phyloP scores from a whole-genome alignment of 2,329 filamentous ascomycete species.

The Fusarium falciforme region DNA sequence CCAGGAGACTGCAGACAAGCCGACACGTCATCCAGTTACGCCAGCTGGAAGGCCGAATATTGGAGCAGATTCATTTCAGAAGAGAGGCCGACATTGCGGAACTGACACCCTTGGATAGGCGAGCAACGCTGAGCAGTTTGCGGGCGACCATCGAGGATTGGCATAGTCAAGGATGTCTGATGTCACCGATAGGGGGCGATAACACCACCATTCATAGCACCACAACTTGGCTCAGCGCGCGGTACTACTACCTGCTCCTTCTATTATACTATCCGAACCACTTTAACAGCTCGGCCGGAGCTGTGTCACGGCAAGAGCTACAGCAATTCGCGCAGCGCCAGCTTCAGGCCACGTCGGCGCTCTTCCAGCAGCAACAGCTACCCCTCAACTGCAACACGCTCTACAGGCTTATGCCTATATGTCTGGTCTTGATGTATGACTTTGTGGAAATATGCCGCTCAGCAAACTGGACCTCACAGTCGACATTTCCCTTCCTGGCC shows the following conservation, averaged over 20 bases:
- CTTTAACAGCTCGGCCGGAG: constrained; percentile 46
- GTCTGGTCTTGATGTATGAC: constrained; percentile 47
- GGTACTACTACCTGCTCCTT: constrained; percentile 55
- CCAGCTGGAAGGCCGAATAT: constrained; percentile 52
- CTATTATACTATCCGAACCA: constrained; percentile 53
- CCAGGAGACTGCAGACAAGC: constrained; percentile 52
- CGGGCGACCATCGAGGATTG: constrained; percentile 56
- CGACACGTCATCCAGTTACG: constrained; percentile 57
- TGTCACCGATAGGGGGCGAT: constrained; percentile 52
- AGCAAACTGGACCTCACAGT: constrained; percentile 1
- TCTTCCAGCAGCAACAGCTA: constrained; percentile 53
- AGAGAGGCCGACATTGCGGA: constrained; percentile 38
- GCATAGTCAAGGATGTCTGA: constrained; percentile 55
- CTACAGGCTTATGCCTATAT: constrained; percentile 50
- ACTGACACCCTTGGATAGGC: constrained; percentile 44
- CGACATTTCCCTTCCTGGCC: constrained; percentile 39
- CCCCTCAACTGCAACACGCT: constrained; percentile 54
- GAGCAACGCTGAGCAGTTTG: constrained; percentile 46
- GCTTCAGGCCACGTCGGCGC: constrained; percentile 50
- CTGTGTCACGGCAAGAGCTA: constrained; percentile 45
- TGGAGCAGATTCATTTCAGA: constrained; percentile 48
- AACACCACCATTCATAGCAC: constrained; percentile 55
- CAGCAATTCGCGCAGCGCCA: constrained; percentile 51
- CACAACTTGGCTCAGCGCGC: constrained; percentile 53
- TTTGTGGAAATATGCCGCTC: background rate